These are phyloP conservation scores for Antrodiella citrinella DNA, from an alignment of 768 basidiomycete genomes.

Conservation along the genomic window DNA sequence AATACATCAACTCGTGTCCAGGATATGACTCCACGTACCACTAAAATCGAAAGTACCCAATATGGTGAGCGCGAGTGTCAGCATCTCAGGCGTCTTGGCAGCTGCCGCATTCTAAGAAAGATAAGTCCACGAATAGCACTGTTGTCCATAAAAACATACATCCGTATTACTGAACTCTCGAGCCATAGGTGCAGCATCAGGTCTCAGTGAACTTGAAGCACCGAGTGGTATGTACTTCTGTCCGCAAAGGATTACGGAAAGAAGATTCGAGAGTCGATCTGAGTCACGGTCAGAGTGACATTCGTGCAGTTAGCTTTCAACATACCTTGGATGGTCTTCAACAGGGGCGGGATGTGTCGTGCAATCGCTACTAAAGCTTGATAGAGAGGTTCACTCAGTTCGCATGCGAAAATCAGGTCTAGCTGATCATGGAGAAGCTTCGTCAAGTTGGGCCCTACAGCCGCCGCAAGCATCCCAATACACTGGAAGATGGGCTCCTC, in stretches of 20 bases:
- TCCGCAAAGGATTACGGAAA: conserved; percentile 75
- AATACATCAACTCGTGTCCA: conserved; percentile 4
- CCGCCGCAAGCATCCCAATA: conserved; percentile 89
- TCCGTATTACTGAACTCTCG: conserved; percentile 47
- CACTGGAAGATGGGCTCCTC: conserved; percentile 98
- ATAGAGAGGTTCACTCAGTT: conserved; percentile 81
- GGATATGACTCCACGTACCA: conserved; percentile 37
- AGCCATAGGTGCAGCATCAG: conserved; percentile 39
- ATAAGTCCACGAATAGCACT: background rate
- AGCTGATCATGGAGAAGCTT: conserved; percentile 94
- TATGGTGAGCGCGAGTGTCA: conserved; percentile 79
- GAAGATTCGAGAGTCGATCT: conserved; percentile 86
- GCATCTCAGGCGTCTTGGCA: conserved; percentile 56
- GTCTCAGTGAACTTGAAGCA: conserved; percentile 57
- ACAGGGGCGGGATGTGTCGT: conserved; percentile 78
- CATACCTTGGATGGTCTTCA: conserved; percentile 87
- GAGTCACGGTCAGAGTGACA: too few species aligned
- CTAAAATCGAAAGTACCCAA: conserved; percentile 92
- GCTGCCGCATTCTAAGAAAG: conserved; percentile 23
- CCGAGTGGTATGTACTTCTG: conserved; percentile 85
- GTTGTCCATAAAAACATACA: conserved; percentile 21
- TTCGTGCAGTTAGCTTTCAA: background rate
- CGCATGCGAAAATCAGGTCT: conserved; percentile 93
- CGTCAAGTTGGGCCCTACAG: conserved; percentile 93
- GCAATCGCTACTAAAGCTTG: conserved; percentile 82